Conservation (phyloP, 1,139 yeast genomes). For the Magnusiomyces tetraspermus region DNA sequence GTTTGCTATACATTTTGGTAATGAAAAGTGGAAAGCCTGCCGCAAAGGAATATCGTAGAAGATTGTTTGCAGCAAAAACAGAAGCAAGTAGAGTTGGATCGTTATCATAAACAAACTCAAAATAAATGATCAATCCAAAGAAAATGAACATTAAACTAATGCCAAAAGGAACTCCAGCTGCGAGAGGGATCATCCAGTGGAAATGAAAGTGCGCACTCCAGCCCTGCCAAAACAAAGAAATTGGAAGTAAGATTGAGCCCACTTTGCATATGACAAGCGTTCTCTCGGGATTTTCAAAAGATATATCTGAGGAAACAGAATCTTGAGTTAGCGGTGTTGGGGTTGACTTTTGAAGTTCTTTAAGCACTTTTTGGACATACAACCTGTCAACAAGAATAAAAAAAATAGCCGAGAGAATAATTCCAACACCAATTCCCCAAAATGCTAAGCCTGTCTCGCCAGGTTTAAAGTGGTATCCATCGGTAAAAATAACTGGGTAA, state of each 20-base stretch:
- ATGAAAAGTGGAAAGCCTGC: conserved; percentile 73
- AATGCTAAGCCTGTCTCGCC: conserved; percentile 6
- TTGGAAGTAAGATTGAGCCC: conserved; percentile 8
- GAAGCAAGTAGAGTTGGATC: conserved; percentile 48
- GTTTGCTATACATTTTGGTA: conserved; percentile 42
- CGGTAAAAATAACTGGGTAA: conserved; percentile 30
- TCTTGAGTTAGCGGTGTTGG: background rate
- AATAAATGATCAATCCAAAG: conserved; percentile 51
- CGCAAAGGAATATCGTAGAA: conserved; percentile 58
- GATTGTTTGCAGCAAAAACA: conserved; percentile 71
- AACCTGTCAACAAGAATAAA: conserved; percentile 5
- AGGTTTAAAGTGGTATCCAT: conserved; percentile 2
- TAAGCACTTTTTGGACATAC: conserved; percentile 2
- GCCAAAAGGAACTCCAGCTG: conserved; percentile 38
- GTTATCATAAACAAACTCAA: conserved; percentile 61
- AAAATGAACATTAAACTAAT: conserved; percentile 57
- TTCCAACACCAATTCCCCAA: conserved; percentile 7
- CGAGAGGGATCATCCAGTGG: conserved; percentile 69
- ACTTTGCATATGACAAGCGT: conserved; percentile 6
- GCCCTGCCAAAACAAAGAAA: conserved; percentile 12
- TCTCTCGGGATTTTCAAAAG: conserved; percentile 3
- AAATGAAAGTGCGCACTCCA: conserved; percentile 26
- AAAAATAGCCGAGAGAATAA: conserved; percentile 3
- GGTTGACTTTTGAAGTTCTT: background rate
- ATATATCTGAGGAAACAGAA: background rate